Evolutionary conservation across 1,284 basidiomycete genomes (phyloP).

Genomic region (Leccinum subrobustum): DNA sequence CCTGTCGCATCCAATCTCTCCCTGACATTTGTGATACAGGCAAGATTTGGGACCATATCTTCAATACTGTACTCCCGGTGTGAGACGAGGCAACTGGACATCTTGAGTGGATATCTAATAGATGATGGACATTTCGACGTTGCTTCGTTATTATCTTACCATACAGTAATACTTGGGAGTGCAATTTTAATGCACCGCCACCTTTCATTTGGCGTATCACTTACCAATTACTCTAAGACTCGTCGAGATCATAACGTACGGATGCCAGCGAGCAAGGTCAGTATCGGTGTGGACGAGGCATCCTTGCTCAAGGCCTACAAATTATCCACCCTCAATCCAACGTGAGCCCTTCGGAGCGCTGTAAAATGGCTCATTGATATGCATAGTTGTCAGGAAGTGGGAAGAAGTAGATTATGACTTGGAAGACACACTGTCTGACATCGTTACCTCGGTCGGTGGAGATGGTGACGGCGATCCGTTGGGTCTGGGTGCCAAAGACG

Average conservation of each 20-base stretch:
- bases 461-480: slow-evolving; percentile 69
- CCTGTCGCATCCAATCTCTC: not conserved
- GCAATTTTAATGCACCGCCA: slow-evolving; percentile 20
- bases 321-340: slow-evolving; percentile 65
- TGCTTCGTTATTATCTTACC: slow-evolving; percentile 6
- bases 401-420: slow-evolving; percentile 79
- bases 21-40: slow-evolving; percentile 39
- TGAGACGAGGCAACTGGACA: slow-evolving; percentile 24
- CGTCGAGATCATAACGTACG: not conserved
- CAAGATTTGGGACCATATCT: slow-evolving; percentile 95
- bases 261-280: slow-evolving; percentile 45
- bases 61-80: slow-evolving; percentile 78
- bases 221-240: too few relatives aligned
- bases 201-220: slow-evolving; percentile 5
- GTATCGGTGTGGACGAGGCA: slow-evolving; percentile 71
- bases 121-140: not conserved
- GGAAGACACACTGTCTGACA: slow-evolving; percentile 63
- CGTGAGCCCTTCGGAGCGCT: slow-evolving; percentile 41
- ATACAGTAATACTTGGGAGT: slow-evolving; percentile 8
- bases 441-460: slow-evolving; percentile 50
- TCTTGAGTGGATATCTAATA: not conserved
- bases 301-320: slow-evolving; percentile 73
- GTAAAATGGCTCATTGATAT: slow-evolving; percentile 6
- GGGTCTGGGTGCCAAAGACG: slow-evolving; percentile 58
- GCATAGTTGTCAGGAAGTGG: slow-evolving; percentile 56